phyloP scores from a whole-genome alignment of 2,329 filamentous ascomycete species.

The Aspergillus nomiae region DNA sequence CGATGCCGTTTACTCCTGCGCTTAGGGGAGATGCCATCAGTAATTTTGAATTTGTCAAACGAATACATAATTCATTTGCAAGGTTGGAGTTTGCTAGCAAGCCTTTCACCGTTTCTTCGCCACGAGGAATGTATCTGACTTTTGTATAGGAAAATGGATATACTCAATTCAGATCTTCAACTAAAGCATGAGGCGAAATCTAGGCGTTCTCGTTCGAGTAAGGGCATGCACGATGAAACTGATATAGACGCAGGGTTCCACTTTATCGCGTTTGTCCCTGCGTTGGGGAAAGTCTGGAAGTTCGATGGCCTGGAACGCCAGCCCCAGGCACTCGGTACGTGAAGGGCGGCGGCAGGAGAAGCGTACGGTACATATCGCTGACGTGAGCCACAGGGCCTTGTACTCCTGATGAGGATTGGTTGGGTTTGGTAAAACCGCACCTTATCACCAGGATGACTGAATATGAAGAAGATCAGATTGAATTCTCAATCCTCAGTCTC shows the following conservation, averaged over 20 bases:
- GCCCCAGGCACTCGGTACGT: constrained; percentile 64
- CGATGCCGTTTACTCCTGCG: constrained; percentile 67
- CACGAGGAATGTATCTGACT: constrained; percentile 9
- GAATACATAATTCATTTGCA: constrained; percentile 85
- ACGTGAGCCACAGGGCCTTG: constrained; percentile 36
- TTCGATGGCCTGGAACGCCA: constrained; percentile 79
- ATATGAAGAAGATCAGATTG: constrained; percentile 65
- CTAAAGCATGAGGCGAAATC: constrained; percentile 53
- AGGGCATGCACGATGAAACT: constrained; percentile 47
- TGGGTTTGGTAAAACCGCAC: constrained; percentile 62
- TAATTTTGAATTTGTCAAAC: constrained; percentile 73
- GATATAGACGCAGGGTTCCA: constrained; percentile 71
- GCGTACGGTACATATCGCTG: background rate
- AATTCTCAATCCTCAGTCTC: constrained; percentile 78
- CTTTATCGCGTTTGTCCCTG: constrained; percentile 85
- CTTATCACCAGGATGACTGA: constrained; percentile 69
- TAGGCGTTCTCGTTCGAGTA: constrained; percentile 33
- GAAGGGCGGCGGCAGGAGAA: background rate
- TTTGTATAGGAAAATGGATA: constrained; percentile 66
- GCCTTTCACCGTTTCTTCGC: background rate
- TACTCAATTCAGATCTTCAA: constrained; percentile 69
- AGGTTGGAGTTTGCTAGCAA: constrained; percentile 48
- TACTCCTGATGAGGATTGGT: constrained; percentile 61
- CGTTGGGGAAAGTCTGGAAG: constrained; percentile 76
- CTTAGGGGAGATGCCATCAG: constrained; percentile 75